Conservation (phyloP, 2,329 filamentous ascomycete genomes). For the Cytospora schulzeri region DNA sequence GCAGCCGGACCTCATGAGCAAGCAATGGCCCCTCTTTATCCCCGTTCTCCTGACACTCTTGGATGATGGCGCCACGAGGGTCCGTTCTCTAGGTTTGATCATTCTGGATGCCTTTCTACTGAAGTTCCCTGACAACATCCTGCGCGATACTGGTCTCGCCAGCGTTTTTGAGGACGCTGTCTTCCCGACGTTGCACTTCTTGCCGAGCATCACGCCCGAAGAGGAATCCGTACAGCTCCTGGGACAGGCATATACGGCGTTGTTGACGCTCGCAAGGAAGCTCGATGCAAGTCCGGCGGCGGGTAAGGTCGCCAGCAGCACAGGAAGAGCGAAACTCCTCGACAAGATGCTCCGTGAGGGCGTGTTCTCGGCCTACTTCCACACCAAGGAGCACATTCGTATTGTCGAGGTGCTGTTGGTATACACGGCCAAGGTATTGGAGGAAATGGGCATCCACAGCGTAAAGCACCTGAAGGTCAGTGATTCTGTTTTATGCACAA, state of each 20-base stretch:
- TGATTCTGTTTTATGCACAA: constrained; percentile 35
- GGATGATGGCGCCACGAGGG: constrained; percentile 60
- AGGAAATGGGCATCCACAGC: constrained; percentile 60
- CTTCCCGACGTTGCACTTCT: constrained; percentile 71
- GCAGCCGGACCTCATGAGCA: constrained; percentile 48
- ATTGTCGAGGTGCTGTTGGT: constrained; percentile 60
- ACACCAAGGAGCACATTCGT: constrained; percentile 59
- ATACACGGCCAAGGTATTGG: constrained; percentile 52
- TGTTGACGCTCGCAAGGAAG: constrained; percentile 60
- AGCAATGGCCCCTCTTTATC: constrained; percentile 68
- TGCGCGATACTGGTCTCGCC: constrained; percentile 65
- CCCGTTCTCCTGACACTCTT: constrained; percentile 70
- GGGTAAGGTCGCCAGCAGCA: constrained; percentile 28
- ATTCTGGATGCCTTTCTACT: constrained; percentile 58
- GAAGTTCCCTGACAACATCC: constrained; percentile 53
- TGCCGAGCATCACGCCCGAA: constrained; percentile 77
- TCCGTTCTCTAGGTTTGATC: constrained; percentile 59
- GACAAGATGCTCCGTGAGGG: constrained; percentile 59
- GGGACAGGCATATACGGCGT: constrained; percentile 63
- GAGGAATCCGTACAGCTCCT: constrained; percentile 69
- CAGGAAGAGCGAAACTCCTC: constrained; percentile 44
- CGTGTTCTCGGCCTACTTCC: constrained; percentile 55
- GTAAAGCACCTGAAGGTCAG: constrained; percentile 69
- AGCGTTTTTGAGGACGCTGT: constrained; percentile 70
- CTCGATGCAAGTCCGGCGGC: constrained; percentile 30